These are phyloP conservation scores for Penicillium coffeae DNA, from an alignment of 495 filamentous ascomycete genomes.

Conservation along the genomic window DNA sequence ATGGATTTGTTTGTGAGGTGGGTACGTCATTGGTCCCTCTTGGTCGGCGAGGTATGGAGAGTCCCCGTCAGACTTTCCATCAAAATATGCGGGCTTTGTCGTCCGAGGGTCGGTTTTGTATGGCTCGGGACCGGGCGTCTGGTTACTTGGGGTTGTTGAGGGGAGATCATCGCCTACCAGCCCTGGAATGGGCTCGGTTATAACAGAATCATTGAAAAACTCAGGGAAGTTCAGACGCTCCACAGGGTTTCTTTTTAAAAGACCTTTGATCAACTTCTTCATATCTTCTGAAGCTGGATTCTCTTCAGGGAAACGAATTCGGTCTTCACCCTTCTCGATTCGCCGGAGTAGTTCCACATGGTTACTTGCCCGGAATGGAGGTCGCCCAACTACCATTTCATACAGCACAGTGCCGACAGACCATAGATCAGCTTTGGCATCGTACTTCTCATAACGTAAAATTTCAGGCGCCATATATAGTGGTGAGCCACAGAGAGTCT, in stretches of 20 bases:
- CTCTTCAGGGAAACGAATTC: slow-evolving; percentile 76
- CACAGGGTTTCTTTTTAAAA: slow-evolving; percentile 80
- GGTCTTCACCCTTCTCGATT: slow-evolving; percentile 82
- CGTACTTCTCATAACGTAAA: slow-evolving; percentile 93
- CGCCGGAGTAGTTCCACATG: slow-evolving; percentile 90
- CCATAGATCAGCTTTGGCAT: slow-evolving; percentile 95
- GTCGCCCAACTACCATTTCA: slow-evolving; percentile 89
- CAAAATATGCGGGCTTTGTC: slow-evolving; percentile 6
- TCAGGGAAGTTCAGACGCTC: slow-evolving; percentile 78
- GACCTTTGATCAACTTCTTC: slow-evolving; percentile 72
- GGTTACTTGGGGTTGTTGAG: slow-evolving; percentile 16
- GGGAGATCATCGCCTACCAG: slow-evolving; percentile 72
- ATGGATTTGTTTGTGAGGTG: slow-evolving; percentile 18
- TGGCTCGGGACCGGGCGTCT: slow-evolving; percentile 13
- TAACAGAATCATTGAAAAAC: slow-evolving; percentile 72
- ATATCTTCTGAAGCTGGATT: slow-evolving; percentile 67
- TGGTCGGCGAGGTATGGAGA: slow-evolving; percentile 19
- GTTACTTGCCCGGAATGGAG: slow-evolving; percentile 87
- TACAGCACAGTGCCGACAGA: slow-evolving; percentile 92
- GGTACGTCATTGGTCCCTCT: slow-evolving; percentile 26
- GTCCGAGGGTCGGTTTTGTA: slow-evolving; percentile 28
- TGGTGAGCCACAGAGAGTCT: slow-evolving; percentile 96
- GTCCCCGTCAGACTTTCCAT: slow-evolving; percentile 18
- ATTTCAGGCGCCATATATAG: slow-evolving; percentile 99
- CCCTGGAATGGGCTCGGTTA: slow-evolving; percentile 77